These are phyloP conservation scores for Agarophyton chilense DNA, from an alignment of 23 red algal species.

Conservation along the genomic window DNA sequence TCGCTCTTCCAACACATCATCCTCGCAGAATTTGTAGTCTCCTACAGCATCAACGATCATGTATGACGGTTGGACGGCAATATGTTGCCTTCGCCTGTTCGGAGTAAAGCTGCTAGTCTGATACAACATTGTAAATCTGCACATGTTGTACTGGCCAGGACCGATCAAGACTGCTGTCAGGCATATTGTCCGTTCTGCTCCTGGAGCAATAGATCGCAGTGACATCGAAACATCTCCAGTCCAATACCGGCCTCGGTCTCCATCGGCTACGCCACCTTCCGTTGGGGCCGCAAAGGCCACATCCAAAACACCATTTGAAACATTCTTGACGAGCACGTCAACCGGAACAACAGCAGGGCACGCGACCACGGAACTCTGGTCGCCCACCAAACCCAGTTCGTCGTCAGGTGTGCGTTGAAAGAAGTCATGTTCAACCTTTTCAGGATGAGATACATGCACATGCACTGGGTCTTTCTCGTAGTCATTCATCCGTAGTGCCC, in stretches of 20 bases:
- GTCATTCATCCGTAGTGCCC: background rate
- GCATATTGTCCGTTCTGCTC: constrained; percentile 34
- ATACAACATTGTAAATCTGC: constrained; percentile 39
- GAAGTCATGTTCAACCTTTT: constrained; percentile 48
- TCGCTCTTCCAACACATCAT: background rate
- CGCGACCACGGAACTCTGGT: constrained; percentile 6
- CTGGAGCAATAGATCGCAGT: constrained; percentile 52
- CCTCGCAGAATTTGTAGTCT: constrained; percentile 33
- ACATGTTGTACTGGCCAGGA: constrained; percentile 62
- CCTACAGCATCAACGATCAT: constrained; percentile 15
- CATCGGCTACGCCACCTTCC: constrained; percentile 47
- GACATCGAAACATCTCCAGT: constrained; percentile 53
- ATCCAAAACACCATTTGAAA: constrained; percentile 39
- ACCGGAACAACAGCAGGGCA: constrained; percentile 46
- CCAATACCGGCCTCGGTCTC: constrained; percentile 69
- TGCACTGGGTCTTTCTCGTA: constrained; percentile 25
- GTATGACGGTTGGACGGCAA: background rate
- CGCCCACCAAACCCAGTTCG: background rate
- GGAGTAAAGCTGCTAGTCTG: constrained; percentile 28
- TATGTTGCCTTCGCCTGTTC: constrained; percentile 8
- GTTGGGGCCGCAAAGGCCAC: constrained; percentile 56
- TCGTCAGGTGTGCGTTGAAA: background rate
- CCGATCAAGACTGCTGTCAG: constrained; percentile 36
- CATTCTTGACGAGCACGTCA: constrained; percentile 46
- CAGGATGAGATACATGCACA: constrained; percentile 22